phyloP scores from a whole-genome alignment of 768 basidiomycete species.

The Terana coerulea region DNA sequence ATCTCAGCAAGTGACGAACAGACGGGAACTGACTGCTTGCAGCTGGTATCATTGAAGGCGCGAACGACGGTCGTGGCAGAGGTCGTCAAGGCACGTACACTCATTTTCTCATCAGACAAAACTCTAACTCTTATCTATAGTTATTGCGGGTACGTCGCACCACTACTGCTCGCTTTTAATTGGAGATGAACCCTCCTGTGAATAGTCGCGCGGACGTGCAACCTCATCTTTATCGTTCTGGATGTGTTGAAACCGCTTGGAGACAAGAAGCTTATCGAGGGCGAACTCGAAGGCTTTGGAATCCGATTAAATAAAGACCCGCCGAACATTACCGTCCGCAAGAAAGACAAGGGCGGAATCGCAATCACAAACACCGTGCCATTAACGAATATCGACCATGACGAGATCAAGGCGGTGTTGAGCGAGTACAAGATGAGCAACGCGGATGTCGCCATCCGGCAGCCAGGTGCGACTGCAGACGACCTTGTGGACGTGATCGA shows the following conservation, averaged over 20 bases:
- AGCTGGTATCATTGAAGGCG: slow-evolving; percentile 98
- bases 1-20: background rate
- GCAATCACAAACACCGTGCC: slow-evolving; percentile 97
- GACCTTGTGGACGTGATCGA: slow-evolving; percentile 97
- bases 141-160: slow-evolving; percentile 65
- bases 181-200: slow-evolving; percentile 4
- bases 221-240: slow-evolving; percentile 97
- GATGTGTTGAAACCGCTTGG: slow-evolving; percentile 98
- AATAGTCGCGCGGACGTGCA: slow-evolving; percentile 93
- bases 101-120: background rate
- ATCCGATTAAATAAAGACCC: slow-evolving; percentile 95
- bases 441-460: slow-evolving; percentile 87
- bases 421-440: slow-evolving; percentile 92
- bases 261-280: slow-evolving; percentile 88
- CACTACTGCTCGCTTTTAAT: background rate
- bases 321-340: slow-evolving; percentile 78
- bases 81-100: slow-evolving; percentile 79
- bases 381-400: slow-evolving; percentile 90
- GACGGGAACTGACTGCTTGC: slow-evolving; percentile 20
- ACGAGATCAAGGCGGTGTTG: slow-evolving; percentile 93
- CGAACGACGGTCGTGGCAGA: slow-evolving; percentile 92
- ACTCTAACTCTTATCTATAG: slow-evolving; percentile 30
- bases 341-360: slow-evolving; percentile 89
- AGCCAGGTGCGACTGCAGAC: slow-evolving; percentile 89
- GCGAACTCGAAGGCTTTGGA: slow-evolving; percentile 96